Evolutionary conservation across 2,329 filamentous ascomycete genomes (phyloP).

Genomic region (Alternaria infectoria): DNA sequence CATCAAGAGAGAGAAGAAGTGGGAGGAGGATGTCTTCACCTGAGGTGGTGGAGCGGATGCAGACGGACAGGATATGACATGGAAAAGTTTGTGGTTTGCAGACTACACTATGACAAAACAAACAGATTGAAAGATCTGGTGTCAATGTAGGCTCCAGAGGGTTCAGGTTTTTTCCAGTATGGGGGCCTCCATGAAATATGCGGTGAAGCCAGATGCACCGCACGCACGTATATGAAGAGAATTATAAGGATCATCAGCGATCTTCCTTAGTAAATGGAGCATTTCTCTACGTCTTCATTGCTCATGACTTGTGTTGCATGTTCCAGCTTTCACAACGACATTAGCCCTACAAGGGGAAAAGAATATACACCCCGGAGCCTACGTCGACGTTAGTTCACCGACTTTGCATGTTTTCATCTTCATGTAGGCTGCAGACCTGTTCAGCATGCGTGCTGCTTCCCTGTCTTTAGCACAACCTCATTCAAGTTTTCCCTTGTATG

Average conservation of each 20-base stretch:
- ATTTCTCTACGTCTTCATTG: background rate
- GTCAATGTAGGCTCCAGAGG: too few relatives aligned
- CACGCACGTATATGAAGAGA: background rate
- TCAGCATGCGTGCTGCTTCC: too few relatives aligned
- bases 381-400: background rate
- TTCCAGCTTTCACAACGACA: background rate
- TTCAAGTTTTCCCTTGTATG: background rate
- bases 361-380: background rate
- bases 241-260: background rate
- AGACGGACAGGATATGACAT: too few relatives aligned
- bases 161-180: too few relatives aligned
- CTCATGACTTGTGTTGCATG: background rate
- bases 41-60: too few relatives aligned
- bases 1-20: constrained; percentile 17
- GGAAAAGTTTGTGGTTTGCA: too few relatives aligned
- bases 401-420: background rate
- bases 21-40: constrained; percentile 7
- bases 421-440: background rate
- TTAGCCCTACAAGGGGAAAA: too few relatives aligned
- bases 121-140: too few relatives aligned
- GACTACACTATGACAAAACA: too few relatives aligned
- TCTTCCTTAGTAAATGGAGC: background rate
- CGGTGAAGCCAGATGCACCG: background rate
- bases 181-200: too few relatives aligned
- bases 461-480: too few relatives aligned